A percentile compares a stretch with the other conserved stretches of the same genome.
phyloP scores from a whole-genome alignment of 805 yeast species.

The Yarrowia divulgata region DNA sequence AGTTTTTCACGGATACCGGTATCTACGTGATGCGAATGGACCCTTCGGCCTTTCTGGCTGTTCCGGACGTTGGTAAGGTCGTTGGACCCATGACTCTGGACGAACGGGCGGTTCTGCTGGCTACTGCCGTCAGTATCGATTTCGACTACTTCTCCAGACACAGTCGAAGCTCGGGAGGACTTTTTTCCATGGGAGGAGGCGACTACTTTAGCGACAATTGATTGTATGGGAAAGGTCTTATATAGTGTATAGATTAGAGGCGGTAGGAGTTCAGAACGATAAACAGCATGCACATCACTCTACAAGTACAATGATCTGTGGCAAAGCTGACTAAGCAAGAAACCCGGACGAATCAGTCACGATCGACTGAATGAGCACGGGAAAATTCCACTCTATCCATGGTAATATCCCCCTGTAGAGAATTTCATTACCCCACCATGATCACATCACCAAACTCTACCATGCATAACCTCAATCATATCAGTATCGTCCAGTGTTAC shows the following conservation, averaged over 20 bases:
- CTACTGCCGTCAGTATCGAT: conserved; percentile 89
- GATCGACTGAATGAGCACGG: too few relatives aligned
- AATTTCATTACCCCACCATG: neutral
- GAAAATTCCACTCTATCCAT: too few relatives aligned
- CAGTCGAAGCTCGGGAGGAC: conserved; percentile 58
- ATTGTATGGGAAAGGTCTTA: too few relatives aligned
- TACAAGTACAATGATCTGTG: neutral
- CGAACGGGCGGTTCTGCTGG: conserved; percentile 84
- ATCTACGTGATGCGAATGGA: conserved; percentile 88
- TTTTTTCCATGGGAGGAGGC: conserved; percentile 53
- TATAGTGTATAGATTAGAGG: conserved; percentile 8
- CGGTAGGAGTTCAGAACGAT: too few relatives aligned
- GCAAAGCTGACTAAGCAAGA: neutral
- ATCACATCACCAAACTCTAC: conserved; percentile 8
- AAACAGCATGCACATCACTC: too few relatives aligned
- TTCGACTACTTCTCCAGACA: conserved; percentile 98
- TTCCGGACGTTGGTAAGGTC: conserved; percentile 58
- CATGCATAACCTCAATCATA: conserved; percentile 30
- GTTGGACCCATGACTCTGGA: conserved; percentile 64
- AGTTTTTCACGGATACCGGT: conserved; percentile 93
- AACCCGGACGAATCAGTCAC: too few relatives aligned
- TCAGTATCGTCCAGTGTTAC: conserved; percentile 5
- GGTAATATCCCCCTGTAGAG: too few relatives aligned
- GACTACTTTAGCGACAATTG: neutral
- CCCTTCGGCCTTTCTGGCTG: conserved; percentile 64